Evolutionary conservation across 164 flowering plant genomes (phyloP), one percentile per base, ranked within the genome.

Genomic region (Liquidambar formosana): DNA sequence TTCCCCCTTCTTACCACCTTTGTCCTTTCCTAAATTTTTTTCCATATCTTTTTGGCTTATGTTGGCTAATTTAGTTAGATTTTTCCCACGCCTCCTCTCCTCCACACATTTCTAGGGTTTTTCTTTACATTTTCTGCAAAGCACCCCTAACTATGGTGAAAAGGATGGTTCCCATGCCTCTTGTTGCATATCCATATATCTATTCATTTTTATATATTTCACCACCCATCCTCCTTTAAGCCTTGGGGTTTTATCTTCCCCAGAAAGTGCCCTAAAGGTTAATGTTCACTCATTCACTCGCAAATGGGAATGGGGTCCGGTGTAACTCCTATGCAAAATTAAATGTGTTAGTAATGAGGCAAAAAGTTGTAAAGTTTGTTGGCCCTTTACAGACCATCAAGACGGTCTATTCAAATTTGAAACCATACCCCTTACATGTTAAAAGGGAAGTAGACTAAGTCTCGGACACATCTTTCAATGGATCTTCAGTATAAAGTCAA

Each of bases 11-110:
- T 72, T 59, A 62, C 75, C 69, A 48, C 66, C 72, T 79, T 81
- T 76, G 80, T 78, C 84, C 76, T 82, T 77, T 71, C 65, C 77
- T 79, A 59, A 64, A 68, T 58, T 75, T 28, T n/a, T n/a, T n/a
- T n/a, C n/a, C 70, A 33, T 54, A 64, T 70, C 69, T 18, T 70
- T 63, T 66, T 45, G 62, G 69, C 69, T 74, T 66, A 28, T 61
- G 60, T 72, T 67, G 16, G 61, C 81, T 68, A 38, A 75, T 77
- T 77, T 70, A 56, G 77, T 72, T 72, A 56, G 66, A 64, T 48
- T 56, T 53, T 61, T 47, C 26, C 69, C 60, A 14, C 51, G 47
- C 28, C 28, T 26, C 28, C 4, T 44, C 54, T 41, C 28, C 64
- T 54, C 65, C 70, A 66, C 72, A 45, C 45, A 38, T 70, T 75